phyloP scores from a whole-genome alignment of 495 filamentous ascomycete genomes.

The Trichocladium uniseriatum region DNA sequence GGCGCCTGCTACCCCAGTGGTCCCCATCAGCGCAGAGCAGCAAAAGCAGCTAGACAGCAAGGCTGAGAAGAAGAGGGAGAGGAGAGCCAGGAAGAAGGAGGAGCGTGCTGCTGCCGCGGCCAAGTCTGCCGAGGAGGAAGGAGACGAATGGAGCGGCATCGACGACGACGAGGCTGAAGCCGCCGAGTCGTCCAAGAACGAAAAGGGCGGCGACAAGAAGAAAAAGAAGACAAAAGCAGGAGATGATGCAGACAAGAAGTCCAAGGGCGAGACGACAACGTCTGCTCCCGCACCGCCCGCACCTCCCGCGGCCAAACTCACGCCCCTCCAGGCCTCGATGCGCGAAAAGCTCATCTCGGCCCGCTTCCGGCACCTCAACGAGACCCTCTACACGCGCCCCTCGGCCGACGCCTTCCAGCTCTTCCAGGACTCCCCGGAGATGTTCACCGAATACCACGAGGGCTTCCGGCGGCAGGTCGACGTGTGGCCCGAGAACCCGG shows the following conservation, averaged over 20 bases:
- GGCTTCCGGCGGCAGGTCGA: conserved; percentile 92
- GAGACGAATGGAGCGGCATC: conserved; percentile 18
- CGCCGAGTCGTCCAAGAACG: conserved; percentile 19
- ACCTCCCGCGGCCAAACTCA: conserved; percentile 49
- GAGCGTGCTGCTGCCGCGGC: too few species aligned
- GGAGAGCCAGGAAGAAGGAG: conserved; percentile 37
- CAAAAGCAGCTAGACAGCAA: conserved; percentile 7
- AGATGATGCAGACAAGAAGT: conserved; percentile 7
- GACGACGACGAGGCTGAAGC: conserved; percentile 11
- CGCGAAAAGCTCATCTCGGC: conserved; percentile 83
- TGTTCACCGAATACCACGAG: conserved; percentile 89
- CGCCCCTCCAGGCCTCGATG: conserved; percentile 88
- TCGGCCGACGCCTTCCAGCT: conserved; percentile 68
- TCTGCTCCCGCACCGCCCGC: conserved; percentile 16
- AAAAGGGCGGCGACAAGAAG: conserved; percentile 31
- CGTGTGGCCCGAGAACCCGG: conserved; percentile 92
- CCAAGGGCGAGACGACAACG: conserved; percentile 5
- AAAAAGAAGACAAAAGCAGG: conserved; percentile 12
- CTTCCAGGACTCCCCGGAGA: conserved; percentile 71
- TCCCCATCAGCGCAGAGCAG: neutral
- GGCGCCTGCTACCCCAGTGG: neutral
- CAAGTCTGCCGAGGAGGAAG: conserved; percentile 6
- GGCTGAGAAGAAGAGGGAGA: conserved; percentile 25
- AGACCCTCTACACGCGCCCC: conserved; percentile 87
- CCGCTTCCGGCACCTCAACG: conserved; percentile 94